Percentiles rank a stretch among this genome's conserved stretches.
phyloP scores from a whole-genome alignment of 2,329 filamentous ascomycete genomes.

The Waltergamsia citrina region DNA sequence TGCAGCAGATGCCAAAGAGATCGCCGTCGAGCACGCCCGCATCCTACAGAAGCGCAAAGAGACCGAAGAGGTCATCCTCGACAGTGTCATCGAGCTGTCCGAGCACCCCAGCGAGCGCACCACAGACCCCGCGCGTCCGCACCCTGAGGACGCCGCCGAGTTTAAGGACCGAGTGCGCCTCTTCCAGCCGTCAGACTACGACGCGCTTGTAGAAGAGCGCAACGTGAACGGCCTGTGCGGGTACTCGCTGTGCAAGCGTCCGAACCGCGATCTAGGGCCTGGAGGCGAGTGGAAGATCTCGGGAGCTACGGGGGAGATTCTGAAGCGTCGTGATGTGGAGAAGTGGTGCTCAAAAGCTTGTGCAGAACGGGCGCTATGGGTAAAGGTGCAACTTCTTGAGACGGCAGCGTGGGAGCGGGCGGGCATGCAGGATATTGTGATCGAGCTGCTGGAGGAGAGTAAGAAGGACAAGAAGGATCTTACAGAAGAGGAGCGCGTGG shows the following conservation, averaged over 20 bases:
- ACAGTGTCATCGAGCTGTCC: slow-evolving; percentile 62
- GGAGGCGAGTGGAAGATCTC: slow-evolving; percentile 62
- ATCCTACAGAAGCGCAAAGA: slow-evolving; percentile 77
- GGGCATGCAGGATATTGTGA: slow-evolving; percentile 42
- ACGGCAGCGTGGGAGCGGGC: slow-evolving; percentile 77
- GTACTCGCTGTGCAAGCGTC: slow-evolving; percentile 66
- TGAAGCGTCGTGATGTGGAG: slow-evolving; percentile 63
- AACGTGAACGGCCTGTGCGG: slow-evolving; percentile 78
- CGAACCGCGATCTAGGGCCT: slow-evolving; percentile 45
- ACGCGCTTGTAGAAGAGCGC: slow-evolving; percentile 79
- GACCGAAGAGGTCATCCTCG: slow-evolving; percentile 63
- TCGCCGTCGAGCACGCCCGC: slow-evolving; percentile 74
- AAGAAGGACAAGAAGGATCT: slow-evolving; percentile 25
- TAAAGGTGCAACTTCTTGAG: slow-evolving; percentile 81
- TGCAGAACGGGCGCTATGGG: slow-evolving; percentile 69
- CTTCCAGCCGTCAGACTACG: slow-evolving; percentile 85
- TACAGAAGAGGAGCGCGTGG: slow-evolving; percentile 28
- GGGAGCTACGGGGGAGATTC: slow-evolving; percentile 41
- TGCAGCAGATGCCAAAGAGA: slow-evolving; percentile 29
- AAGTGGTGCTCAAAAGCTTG: slow-evolving; percentile 82
- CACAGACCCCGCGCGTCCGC: slow-evolving; percentile 18
- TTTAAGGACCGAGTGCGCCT: slow-evolving; percentile 60
- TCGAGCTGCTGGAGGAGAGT: slow-evolving; percentile 61
- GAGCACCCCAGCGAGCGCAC: slow-evolving; percentile 37
- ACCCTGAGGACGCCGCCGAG: slow-evolving; percentile 47